Conservation (phyloP, 495 filamentous ascomycete genomes). For the Penicillium pulvis region DNA sequence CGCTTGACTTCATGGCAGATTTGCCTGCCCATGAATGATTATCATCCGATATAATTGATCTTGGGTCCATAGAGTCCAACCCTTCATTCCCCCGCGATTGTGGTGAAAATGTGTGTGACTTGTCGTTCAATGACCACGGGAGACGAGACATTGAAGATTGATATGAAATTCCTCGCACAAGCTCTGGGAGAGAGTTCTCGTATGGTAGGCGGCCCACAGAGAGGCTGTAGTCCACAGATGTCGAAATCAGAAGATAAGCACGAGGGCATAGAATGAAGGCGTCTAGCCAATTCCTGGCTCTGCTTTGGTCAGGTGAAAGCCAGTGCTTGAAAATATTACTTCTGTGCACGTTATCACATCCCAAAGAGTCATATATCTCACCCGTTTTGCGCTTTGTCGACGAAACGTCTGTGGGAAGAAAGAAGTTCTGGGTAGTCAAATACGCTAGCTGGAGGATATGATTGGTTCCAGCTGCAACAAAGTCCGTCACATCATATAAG, state of each 20-base stretch:
- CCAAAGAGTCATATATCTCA: not conserved
- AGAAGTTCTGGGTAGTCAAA: constrained; percentile 30
- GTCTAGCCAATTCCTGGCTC: constrained; percentile 33
- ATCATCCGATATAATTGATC: not conserved
- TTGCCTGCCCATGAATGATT: too few species aligned
- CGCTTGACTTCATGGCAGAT: not conserved
- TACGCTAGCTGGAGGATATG: constrained; percentile 38
- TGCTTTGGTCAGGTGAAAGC: not conserved
- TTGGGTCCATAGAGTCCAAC: not conserved
- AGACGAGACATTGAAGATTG: constrained; percentile 26
- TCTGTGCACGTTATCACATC: not conserved
- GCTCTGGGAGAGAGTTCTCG: constrained; percentile 25
- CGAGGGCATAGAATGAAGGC: constrained; percentile 35
- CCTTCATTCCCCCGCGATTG: not conserved
- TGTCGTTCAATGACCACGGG: constrained; percentile 21
- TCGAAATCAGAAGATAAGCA: constrained; percentile 39
- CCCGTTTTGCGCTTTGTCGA: not conserved
- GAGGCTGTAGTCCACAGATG: constrained; percentile 33
- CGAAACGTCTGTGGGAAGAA: constrained; percentile 18
- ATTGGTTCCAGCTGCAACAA: constrained; percentile 34
- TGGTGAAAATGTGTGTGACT: not conserved
- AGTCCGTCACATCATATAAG: constrained; percentile 38
- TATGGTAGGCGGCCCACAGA: constrained; percentile 30
- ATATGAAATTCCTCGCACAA: constrained; percentile 27
- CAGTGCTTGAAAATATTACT: not conserved